Percentiles rank a stretch among this genome's conserved stretches.
Evolutionary conservation across 2,329 filamentous ascomycete genomes (phyloP).

Genomic region (Teratosphaeriaceae sp.): DNA sequence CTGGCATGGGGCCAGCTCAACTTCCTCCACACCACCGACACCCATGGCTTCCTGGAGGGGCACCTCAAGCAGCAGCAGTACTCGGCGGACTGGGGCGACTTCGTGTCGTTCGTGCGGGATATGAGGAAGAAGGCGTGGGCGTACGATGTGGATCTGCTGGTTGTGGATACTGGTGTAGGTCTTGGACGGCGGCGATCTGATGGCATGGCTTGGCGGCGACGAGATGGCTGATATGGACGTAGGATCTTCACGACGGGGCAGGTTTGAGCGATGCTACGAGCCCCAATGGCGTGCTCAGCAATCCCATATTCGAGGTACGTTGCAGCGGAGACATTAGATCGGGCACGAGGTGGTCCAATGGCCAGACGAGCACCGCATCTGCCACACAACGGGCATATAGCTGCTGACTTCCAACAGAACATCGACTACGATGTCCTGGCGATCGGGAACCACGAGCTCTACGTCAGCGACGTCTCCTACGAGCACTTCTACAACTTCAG

Average conservation of each 20-base stretch:
- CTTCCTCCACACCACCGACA: conserved; percentile 60
- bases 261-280: conserved; percentile 55
- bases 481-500: conserved; percentile 55
- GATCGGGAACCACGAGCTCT: conserved; percentile 60
- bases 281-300: conserved; percentile 51
- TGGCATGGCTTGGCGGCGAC: background rate
- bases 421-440: conserved; percentile 49
- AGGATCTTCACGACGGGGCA: conserved; percentile 61
- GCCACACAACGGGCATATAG: no score
- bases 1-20: conserved; percentile 60
- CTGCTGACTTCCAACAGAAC: conserved; percentile 22
- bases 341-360: no score
- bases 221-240: background rate
- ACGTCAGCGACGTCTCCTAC: conserved; percentile 55
- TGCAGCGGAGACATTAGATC: no score
- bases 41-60: conserved; percentile 50
- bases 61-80: conserved; percentile 55
- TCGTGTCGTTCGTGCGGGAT: conserved; percentile 52
- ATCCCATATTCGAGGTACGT: conserved; percentile 41
- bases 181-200: background rate
- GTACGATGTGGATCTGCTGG: conserved; percentile 53
- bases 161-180: conserved; percentile 52
- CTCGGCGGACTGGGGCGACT: conserved; percentile 61
- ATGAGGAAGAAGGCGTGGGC: conserved; percentile 54
- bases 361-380: no score